phyloP scores from a whole-genome alignment of 1,284 basidiomycete species.

The Paramarasmius palmivorus region DNA sequence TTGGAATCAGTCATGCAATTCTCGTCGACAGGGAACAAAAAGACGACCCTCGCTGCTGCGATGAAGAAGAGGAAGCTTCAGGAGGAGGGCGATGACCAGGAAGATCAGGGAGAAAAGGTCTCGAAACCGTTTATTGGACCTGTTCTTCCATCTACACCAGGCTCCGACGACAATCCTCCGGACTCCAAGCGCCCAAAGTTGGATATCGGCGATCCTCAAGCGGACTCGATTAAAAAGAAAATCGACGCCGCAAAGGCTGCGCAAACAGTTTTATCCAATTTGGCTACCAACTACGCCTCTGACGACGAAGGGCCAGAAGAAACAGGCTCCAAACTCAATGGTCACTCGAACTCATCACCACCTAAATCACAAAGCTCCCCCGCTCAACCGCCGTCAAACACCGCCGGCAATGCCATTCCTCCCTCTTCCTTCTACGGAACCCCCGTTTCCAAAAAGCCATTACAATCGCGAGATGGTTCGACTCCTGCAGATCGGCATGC shows the following conservation, averaged over 20 bases:
- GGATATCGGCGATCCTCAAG: conserved; percentile 56
- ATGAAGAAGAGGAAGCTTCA: conserved; percentile 67
- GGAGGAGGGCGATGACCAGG: conserved; percentile 44
- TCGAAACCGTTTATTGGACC: conserved; percentile 64
- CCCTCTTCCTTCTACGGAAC: conserved; percentile 3
- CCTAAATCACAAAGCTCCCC: neutral
- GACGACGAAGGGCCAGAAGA: conserved; percentile 31
- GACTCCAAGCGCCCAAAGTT: conserved; percentile 26
- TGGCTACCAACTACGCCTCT: conserved; percentile 55
- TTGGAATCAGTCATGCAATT: conserved; percentile 59
- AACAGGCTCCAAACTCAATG: conserved; percentile 4
- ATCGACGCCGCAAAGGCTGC: conserved; percentile 49
- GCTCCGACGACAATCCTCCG: conserved; percentile 18
- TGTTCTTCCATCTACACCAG: conserved; percentile 47
- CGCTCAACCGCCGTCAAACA: neutral
- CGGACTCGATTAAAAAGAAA: conserved; percentile 57
- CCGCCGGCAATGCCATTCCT: neutral
- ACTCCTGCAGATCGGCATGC: neutral
- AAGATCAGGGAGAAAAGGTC: conserved; percentile 50
- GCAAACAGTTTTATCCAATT: conserved; percentile 29
- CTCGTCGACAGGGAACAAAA: conserved; percentile 25
- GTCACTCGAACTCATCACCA: neutral
- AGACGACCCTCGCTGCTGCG: conserved; percentile 44
- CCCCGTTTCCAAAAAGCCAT: neutral
- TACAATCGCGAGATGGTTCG: neutral